Conservation (phyloP, 2,329 filamentous ascomycete genomes). For the Colletotrichum karsti region DNA sequence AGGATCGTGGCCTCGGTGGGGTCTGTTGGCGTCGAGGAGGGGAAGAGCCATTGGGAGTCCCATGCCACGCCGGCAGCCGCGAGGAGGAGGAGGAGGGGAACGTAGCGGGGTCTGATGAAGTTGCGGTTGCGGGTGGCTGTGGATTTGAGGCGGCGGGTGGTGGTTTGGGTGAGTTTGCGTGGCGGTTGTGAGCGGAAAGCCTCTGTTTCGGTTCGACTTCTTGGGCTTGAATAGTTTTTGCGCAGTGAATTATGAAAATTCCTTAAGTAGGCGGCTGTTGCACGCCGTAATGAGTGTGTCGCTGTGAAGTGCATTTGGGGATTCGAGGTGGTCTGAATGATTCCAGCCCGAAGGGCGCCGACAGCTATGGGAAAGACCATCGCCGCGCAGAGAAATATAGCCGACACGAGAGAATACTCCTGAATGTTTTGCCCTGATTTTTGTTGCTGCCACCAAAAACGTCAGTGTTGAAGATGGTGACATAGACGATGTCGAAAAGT, state of each 20-base stretch:
- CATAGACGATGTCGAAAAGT: background rate
- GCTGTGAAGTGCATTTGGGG: too few relatives aligned
- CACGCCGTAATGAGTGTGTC: too few relatives aligned
- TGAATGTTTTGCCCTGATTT: background rate
- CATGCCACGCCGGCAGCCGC: slow-evolving; percentile 12
- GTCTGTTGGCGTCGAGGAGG: slow-evolving; percentile 3
- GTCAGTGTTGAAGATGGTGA: background rate
- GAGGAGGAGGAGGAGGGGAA: slow-evolving; percentile 19
- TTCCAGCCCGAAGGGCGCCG: too few relatives aligned
- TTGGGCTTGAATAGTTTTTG: background rate
- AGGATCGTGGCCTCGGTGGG: slow-evolving; percentile 42
- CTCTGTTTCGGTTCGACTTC: background rate
- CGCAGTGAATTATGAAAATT: too few relatives aligned
- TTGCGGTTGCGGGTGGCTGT: background rate
- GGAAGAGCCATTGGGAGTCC: slow-evolving; percentile 28
- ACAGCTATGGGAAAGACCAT: too few relatives aligned
- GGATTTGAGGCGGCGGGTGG: background rate
- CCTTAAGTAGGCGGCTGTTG: too few relatives aligned
- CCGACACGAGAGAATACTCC: background rate
- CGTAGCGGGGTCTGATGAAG: slow-evolving; percentile 12
- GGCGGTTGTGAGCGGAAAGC: too few relatives aligned
- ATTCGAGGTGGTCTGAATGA: too few relatives aligned
- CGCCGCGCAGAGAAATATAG: too few relatives aligned
- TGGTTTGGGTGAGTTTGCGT: background rate
- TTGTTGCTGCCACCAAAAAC: too few relatives aligned